Conservation (phyloP, 768 basidiomycete species). For the Tulasnella sp. region DNA sequence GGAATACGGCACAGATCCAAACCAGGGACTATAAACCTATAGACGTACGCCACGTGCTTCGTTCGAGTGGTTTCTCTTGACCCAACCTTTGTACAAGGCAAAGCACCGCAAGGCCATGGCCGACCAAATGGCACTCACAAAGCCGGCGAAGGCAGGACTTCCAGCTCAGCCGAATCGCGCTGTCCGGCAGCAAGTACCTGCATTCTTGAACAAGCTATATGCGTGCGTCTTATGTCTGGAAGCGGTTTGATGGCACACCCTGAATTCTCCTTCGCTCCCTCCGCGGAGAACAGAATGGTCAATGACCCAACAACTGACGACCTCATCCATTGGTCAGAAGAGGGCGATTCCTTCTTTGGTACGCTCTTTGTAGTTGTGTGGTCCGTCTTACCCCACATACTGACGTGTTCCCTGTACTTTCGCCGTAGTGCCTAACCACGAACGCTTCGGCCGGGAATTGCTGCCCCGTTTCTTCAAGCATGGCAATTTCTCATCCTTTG, state of each 20-base stretch:
- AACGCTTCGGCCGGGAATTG: constrained; percentile 82
- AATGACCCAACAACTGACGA: constrained; percentile 77
- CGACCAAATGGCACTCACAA: constrained; percentile 28
- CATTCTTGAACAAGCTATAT: constrained; percentile 89
- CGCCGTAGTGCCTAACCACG: constrained; percentile 76
- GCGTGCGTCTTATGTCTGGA: constrained; percentile 51
- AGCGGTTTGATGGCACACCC: constrained; percentile 24
- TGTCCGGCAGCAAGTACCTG: constrained; percentile 48
- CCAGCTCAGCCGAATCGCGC: constrained; percentile 33
- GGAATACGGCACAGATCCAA: not conserved
- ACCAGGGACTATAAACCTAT: too few relatives aligned
- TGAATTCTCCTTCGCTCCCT: not conserved
- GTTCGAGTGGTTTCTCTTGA: not conserved
- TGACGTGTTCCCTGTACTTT: not conserved
- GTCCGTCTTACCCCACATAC: constrained; percentile 27
- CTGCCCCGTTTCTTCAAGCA: constrained; percentile 97
- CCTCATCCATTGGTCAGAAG: constrained; percentile 87
- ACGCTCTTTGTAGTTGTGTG: not conserved
- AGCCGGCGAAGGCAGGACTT: constrained; percentile 30
- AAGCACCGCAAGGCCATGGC: constrained; percentile 20
- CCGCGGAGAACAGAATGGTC: constrained; percentile 65
- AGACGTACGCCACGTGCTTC: not conserved
- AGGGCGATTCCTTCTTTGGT: constrained; percentile 93
- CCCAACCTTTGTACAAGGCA: not conserved
- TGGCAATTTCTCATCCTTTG: constrained; percentile 88